Evolutionary conservation across 2,329 filamentous ascomycete species (phyloP).

Genomic region (Botrytis byssoidea): DNA sequence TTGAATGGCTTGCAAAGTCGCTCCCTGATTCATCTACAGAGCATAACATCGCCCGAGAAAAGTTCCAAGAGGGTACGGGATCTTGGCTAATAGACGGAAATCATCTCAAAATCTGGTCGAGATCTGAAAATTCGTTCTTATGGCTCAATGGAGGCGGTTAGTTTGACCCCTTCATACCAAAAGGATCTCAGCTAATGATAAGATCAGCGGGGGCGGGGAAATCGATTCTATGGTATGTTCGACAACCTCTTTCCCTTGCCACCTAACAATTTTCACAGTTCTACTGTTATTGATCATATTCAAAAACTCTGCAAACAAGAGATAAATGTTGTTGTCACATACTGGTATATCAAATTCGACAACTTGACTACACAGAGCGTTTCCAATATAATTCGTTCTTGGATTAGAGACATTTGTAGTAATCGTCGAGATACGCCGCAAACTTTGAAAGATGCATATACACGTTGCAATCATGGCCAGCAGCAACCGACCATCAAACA

Average conservation of each 20-base stretch:
- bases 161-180: not conserved
- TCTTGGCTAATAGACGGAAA: constrained; percentile 24
- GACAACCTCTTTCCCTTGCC: not conserved
- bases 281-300: constrained; percentile 23
- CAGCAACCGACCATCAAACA: not conserved
- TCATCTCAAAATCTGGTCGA: constrained; percentile 17
- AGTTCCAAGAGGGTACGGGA: constrained; percentile 23
- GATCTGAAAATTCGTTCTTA: constrained; percentile 17
- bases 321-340: constrained; percentile 8
- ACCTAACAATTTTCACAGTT: constrained; percentile 9
- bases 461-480: not conserved
- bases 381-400: not conserved
- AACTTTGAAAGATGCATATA: not conserved
- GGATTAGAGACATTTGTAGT: not conserved
- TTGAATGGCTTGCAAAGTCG: not conserved
- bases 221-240: constrained; percentile 20
- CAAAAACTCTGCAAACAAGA: constrained; percentile 13
- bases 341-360: constrained; percentile 26
- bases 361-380: constrained; percentile 22
- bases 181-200: not conserved
- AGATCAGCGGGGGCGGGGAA: constrained; percentile 23
- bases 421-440: not conserved
- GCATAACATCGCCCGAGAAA: constrained; percentile 22
- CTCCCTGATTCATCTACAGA: constrained; percentile 22
- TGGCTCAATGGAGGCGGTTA: constrained; percentile 26